Percentiles rank a stretch among this genome's conserved stretches.
Evolutionary conservation across 176 grass and related monocot species (phyloP).

Genomic region (sorghum (Sorghum bicolor)): Sorghum_bicolor_NCBIv3 NC_012878.2:45315501-45316000

Average conservation of each 20-base stretch:
- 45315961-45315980: slow-evolving; percentile 70
- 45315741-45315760: slow-evolving; percentile 84
- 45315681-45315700: slow-evolving; percentile 55
- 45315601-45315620: slow-evolving; percentile 12
- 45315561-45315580: slow-evolving; percentile 71
- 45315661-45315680: slow-evolving; percentile 57
- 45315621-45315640: neutral
- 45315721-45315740: slow-evolving; percentile 68
- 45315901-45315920: slow-evolving; percentile 67
- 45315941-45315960: slow-evolving; percentile 75
- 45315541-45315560: slow-evolving; percentile 77
- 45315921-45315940: slow-evolving; percentile 82
- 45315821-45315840: neutral
- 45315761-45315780: slow-evolving; percentile 82
- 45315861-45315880: slow-evolving; percentile 71
- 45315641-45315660: neutral
- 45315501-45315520: slow-evolving; percentile 77
- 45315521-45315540: slow-evolving; percentile 73
- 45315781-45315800: slow-evolving; percentile 86
- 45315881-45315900: slow-evolving; percentile 94
- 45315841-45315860: slow-evolving; percentile 1
- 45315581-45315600: slow-evolving; percentile 52
- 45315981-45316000: slow-evolving; percentile 95
- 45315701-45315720: slow-evolving; percentile 64
- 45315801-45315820: slow-evolving; percentile 12